Percentiles rank a stretch among this genome's conserved stretches.
phyloP scores from a whole-genome alignment of 352 stramenopile genomes.

The Phytopythium helicoides region DNA sequence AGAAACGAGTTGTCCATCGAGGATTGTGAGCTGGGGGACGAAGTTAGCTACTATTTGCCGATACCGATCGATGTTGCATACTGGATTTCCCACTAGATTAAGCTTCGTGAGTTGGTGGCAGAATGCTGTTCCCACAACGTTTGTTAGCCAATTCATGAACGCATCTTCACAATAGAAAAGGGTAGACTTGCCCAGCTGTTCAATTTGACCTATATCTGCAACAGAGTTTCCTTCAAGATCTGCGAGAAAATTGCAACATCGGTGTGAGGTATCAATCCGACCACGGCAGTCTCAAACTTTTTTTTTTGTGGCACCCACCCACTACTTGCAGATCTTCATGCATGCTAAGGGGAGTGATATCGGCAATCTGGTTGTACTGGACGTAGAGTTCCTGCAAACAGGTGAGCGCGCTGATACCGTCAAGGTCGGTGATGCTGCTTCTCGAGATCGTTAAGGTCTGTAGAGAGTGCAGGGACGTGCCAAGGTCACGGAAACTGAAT shows the following conservation, averaged over 20 bases:
- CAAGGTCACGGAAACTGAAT: constrained; percentile 78
- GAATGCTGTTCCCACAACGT: constrained; percentile 49
- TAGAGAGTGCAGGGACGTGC: constrained; percentile 71
- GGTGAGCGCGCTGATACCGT: constrained; percentile 83
- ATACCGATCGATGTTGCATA: constrained; percentile 59
- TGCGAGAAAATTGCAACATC: constrained; percentile 14
- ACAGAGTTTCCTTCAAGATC: constrained; percentile 76
- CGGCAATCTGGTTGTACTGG: constrained; percentile 70
- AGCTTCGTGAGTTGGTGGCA: constrained; percentile 64
- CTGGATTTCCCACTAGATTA: constrained; percentile 60
- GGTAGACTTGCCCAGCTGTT: constrained; percentile 61
- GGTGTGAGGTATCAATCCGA: neutral
- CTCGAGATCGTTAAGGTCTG: constrained; percentile 60
- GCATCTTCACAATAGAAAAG: neutral
- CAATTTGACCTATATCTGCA: constrained; percentile 67
- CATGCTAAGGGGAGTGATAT: constrained; percentile 83
- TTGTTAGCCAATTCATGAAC: too few species aligned
- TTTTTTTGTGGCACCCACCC: constrained; percentile 21
- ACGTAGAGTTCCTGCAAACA: constrained; percentile 76
- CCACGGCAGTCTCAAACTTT: neutral
- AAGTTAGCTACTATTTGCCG: constrained; percentile 66
- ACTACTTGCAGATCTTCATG: constrained; percentile 82
- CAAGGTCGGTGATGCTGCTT: constrained; percentile 74
- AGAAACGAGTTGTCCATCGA: constrained; percentile 50
- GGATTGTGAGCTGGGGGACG: constrained; percentile 58